Evolutionary conservation across 2,329 filamentous ascomycete genomes (phyloP).

Genomic region (Tympanopsis confertula): DNA sequence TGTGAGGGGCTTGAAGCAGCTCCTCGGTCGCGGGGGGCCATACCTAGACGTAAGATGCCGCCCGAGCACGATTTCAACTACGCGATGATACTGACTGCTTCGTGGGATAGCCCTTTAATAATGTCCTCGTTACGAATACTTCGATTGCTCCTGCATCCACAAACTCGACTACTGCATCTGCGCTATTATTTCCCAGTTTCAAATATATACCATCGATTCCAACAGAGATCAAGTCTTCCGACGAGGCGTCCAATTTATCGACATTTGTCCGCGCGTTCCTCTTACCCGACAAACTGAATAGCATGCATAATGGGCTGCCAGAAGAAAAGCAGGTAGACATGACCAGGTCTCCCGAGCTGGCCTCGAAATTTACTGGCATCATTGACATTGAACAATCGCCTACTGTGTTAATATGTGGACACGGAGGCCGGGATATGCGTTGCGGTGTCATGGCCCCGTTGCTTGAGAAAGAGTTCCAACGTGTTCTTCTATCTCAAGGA

Average conservation of each 20-base stretch:
- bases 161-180: conserved; percentile 45
- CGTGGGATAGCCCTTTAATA: conserved; percentile 30
- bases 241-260: background rate
- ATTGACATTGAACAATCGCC: conserved; percentile 49
- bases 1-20: conserved; percentile 59
- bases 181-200: conserved; percentile 73
- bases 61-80: background rate
- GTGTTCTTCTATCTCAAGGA: background rate
- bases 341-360: conserved; percentile 38
- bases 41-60: conserved; percentile 49
- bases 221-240: conserved; percentile 32
- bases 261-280: conserved; percentile 53
- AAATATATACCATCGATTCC: conserved; percentile 56
- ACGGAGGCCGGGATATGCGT: conserved; percentile 68
- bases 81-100: conserved; percentile 2
- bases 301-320: conserved; percentile 43
- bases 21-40: conserved; percentile 53
- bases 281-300: conserved; percentile 49
- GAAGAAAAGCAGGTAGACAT: conserved; percentile 41
- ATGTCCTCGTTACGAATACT: conserved; percentile 62
- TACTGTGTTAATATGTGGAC: conserved; percentile 77
- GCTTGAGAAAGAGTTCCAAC: conserved; percentile 58
- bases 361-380: conserved; percentile 39
- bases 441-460: conserved; percentile 74
- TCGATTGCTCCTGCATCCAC: conserved; percentile 27